Conservation (phyloP, 352 stramenopile genomes). For the Peronosclerospora sorghi region DNA sequence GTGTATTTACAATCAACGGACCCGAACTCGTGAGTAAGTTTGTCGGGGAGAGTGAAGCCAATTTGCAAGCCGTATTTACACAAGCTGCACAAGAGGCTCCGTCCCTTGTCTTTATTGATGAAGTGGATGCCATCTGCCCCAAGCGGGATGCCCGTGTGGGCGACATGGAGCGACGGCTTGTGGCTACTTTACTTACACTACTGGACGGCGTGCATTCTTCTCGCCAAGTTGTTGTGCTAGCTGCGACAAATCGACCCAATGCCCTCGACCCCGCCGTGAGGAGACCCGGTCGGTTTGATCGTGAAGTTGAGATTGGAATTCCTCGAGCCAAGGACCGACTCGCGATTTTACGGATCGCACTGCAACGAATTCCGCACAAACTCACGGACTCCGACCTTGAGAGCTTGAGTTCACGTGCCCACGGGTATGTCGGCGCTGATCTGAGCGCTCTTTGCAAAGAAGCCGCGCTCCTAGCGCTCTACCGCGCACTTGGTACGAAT, state of each 20-base stretch:
- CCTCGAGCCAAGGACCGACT: slow-evolving; percentile 87
- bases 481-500: slow-evolving; percentile 29
- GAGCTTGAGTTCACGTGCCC: slow-evolving; percentile 87
- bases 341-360: slow-evolving; percentile 89
- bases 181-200: slow-evolving; percentile 82
- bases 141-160: slow-evolving; percentile 69
- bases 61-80: slow-evolving; percentile 61
- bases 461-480: slow-evolving; percentile 52
- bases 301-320: slow-evolving; percentile 94
- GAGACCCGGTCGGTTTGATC: slow-evolving; percentile 92
- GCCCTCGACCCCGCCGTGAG: slow-evolving; percentile 88
- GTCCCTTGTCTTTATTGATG: slow-evolving; percentile 80
- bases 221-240: slow-evolving; percentile 61
- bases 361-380: slow-evolving; percentile 78
- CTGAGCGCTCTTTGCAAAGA: slow-evolving; percentile 71
- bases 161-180: slow-evolving; percentile 77
- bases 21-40: slow-evolving; percentile 93
- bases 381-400: slow-evolving; percentile 78
- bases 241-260: slow-evolving; percentile 81
- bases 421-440: slow-evolving; percentile 91
- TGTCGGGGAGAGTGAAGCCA: slow-evolving; percentile 87
- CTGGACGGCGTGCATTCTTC: slow-evolving; percentile 77
- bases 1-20: slow-evolving; percentile 94
- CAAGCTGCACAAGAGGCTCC: slow-evolving; percentile 32
- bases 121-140: slow-evolving; percentile 86